Evolutionary conservation across 2,329 filamentous ascomycete genomes (phyloP), one percentile per base, ranked within the genome.

Genomic region (Fusarium chaquense): DNA sequence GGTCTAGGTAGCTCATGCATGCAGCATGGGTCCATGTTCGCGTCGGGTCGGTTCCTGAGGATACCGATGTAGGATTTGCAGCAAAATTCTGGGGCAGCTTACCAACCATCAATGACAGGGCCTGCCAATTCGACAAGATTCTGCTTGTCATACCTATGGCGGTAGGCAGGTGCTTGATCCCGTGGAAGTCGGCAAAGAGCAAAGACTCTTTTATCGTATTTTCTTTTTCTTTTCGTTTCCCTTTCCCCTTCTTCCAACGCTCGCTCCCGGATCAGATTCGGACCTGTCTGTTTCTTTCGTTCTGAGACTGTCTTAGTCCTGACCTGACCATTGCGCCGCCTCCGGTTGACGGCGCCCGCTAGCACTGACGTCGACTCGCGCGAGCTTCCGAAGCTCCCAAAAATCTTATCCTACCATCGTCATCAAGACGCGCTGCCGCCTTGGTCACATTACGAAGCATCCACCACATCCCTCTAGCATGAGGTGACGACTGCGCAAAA

Each of bases 401-500:
- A 45, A 54, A 54, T 62, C 51, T 60, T 43, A 66, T 50, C 35
- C 58, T 46, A 32, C 51, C 57, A 41, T 52, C 49, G 45, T 61
- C 33, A 51, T 43, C n/a, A 36, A 51, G 52, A 71, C 67, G 63
- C 67, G 63, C 67, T 53, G 63, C 61, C 63, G 55, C 41, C 35
- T 70, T 32, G 52, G 22, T 40, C 47, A 33, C 45, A 50, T 45
- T 33, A 47, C 54, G 44, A 68, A 41, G 15, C 36, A 30, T 15
- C 35, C 56, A 30, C 30, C 45, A 38, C 59, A 50, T 58, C 41
- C 36, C 66, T 51, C 54, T 76, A 32, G 77, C 75, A 54, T 75
- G 74, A 2, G 79, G 78, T 69, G 81, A 85, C 40, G 82, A 77
- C 1, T 80, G 78, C 72, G 87, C 87, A 73, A 89, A 84, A 20